Base-by-base conservation (phyloP, 768 basidiomycete species). In the Leccinum ochraceum region DNA sequence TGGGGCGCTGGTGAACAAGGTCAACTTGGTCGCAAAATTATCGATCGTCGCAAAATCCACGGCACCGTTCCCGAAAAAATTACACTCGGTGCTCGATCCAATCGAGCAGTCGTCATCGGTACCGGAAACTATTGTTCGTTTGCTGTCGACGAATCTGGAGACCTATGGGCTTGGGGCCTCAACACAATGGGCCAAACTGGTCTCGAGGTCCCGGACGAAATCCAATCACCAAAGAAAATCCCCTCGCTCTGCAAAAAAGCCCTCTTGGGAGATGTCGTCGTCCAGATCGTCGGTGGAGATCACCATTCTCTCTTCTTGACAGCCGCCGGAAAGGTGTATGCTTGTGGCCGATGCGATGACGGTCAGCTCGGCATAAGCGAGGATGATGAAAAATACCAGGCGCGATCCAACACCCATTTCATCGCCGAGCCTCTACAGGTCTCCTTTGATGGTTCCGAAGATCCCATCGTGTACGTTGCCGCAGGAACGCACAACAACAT, bases 161-260 rank as follows among this genome's bases (percentile, higher is more conserved):
- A 82, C 53, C 90, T 96, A 9, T 98, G 89, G 87, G 94, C 86
- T 13, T 98, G 96, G 96, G 96, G 96, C n/a, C 79, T 95, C 60
- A 97, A 98, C 74, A 92, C 79, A 75, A 90, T 83, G 88, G 95
- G 89, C 30, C 91, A 93, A 74, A 86, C 85, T 1, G 91, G 90
- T 34, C 87, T 89, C 0, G 80, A 78, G 8, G 70, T 74, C 62
- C 67, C 68, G 78, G 77, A 72, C 52, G 78, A 87, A 57, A 82
- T 92, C 14, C 81, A 83, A 59, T 74, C 83, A 1, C 92, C 92
- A 1, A 81, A 78, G 65, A 84, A 81, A 57, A 85, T 94, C n/a
- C 74, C 79, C 53, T 78, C 82, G 6, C 81, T 94, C 9, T 83
- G 84, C 76, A 85, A 83, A 66, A 75, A 78, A 44, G 82, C 83